Percentiles rank a stretch among this genome's conserved stretches.
These are phyloP conservation scores for Saccharomyces jurei DNA, from an alignment of 805 yeast species.

Conservation along the genomic window DNA sequence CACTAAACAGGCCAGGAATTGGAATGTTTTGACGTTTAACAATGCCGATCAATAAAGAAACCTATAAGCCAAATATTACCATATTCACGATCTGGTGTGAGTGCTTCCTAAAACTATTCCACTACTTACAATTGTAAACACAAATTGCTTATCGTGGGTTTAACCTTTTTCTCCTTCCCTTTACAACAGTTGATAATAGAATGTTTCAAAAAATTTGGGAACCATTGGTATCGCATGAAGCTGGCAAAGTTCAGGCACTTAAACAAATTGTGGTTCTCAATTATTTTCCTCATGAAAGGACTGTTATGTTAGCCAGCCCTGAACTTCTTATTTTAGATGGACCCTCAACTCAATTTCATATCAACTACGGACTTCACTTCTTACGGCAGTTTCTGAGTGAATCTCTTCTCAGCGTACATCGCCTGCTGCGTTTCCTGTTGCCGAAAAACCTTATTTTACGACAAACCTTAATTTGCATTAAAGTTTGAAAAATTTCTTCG, in stretches of 20 bases:
- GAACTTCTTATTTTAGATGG: neutral
- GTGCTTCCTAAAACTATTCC: neutral
- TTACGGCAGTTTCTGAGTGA: neutral
- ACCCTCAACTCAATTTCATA: neutral
- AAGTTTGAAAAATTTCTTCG: neutral
- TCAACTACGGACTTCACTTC: neutral
- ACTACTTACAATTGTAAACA: neutral
- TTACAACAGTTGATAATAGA: neutral
- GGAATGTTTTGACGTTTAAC: neutral
- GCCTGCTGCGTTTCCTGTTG: neutral
- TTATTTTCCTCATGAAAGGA: neutral
- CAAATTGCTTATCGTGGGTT: neutral
- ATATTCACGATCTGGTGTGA: too few species aligned
- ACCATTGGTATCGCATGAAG: neutral
- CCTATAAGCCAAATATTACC: neutral
- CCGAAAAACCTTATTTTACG: neutral
- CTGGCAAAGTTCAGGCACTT: neutral
- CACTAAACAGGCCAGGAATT: neutral
- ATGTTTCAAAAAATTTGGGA: neutral
- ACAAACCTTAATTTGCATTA: neutral
- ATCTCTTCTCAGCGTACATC: neutral
- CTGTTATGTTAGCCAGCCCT: neutral
- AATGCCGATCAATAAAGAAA: neutral
- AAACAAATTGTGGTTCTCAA: neutral
- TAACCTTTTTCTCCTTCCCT: neutral